Evolutionary conservation across 257 asterid genomes (phyloP).

Genomic region (Solanum gracilifrons): DNA sequence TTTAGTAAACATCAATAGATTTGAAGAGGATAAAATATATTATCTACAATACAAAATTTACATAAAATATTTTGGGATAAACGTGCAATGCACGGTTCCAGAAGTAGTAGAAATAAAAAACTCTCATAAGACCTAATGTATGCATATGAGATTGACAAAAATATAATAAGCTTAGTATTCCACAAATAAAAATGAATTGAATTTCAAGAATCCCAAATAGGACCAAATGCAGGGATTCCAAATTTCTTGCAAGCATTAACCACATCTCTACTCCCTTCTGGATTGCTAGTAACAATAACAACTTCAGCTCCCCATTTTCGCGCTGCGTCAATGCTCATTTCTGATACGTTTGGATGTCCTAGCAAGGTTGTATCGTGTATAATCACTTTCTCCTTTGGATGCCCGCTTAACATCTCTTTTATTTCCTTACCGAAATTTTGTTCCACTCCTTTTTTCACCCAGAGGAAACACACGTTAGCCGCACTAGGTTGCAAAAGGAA

Average conservation of each 20-base stretch:
- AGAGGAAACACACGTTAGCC: slow-evolving; percentile 44
- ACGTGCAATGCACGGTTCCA: too few species aligned
- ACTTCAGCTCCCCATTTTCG: slow-evolving; percentile 45
- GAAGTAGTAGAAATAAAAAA: too few species aligned
- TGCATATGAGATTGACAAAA: too few species aligned
- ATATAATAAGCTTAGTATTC: too few species aligned
- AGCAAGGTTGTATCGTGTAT: slow-evolving; percentile 54
- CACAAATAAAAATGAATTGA: neutral
- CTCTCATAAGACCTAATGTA: too few species aligned
- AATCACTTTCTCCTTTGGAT: slow-evolving; percentile 37
- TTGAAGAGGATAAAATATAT: too few species aligned
- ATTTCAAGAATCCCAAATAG: slow-evolving; percentile 59
- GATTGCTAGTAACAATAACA: slow-evolving; percentile 67
- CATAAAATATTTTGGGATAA: too few species aligned
- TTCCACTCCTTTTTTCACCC: slow-evolving; percentile 67
- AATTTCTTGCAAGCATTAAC: slow-evolving; percentile 42
- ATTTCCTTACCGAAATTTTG: slow-evolving; percentile 50
- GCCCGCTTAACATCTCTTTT: slow-evolving; percentile 38
- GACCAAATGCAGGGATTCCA: slow-evolving; percentile 63
- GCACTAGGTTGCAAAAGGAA: slow-evolving; percentile 46
- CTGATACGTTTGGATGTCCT: slow-evolving; percentile 48
- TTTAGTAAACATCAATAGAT: too few species aligned
- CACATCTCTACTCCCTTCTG: slow-evolving; percentile 57
- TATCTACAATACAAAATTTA: too few species aligned
- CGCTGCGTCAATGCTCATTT: slow-evolving; percentile 44